These are phyloP conservation scores for Penicillium daleae DNA, from an alignment of 495 filamentous ascomycete genomes.

Conservation along the genomic window DNA sequence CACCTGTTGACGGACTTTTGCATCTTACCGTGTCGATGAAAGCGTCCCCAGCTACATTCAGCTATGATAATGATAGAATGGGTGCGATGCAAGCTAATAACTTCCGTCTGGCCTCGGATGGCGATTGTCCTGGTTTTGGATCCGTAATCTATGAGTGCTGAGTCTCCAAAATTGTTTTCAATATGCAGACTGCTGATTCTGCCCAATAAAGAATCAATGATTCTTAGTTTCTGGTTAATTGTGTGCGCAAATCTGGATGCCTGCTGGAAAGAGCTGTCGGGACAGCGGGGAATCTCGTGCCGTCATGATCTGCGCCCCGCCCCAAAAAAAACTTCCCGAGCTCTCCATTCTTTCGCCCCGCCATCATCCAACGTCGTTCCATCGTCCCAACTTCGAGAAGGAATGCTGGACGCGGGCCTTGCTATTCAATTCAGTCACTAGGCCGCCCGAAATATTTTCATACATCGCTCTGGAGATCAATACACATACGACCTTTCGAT, in stretches of 20 bases:
- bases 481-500: not conserved
- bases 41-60: not conserved
- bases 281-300: not conserved
- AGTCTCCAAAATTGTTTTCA: not conserved
- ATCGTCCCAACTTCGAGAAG: slow-evolving; percentile 6
- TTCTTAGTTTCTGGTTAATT: not conserved
- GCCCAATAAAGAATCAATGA: not conserved
- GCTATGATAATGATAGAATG: not conserved
- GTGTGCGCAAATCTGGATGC: not conserved
- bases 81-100: not conserved
- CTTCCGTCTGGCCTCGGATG: not conserved
- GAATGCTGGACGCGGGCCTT: slow-evolving; percentile 1
- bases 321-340: slow-evolving; percentile 28
- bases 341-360: slow-evolving; percentile 14
- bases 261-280: not conserved
- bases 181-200: not conserved
- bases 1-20: slow-evolving; percentile 3
- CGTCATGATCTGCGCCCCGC: slow-evolving; percentile 34
- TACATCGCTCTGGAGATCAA: not conserved
- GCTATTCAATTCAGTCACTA: not conserved
- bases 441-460: not conserved
- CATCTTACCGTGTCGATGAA: not conserved
- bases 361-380: slow-evolving; percentile 7
- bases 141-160: not conserved
- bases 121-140: not conserved